Base-by-base conservation (phyloP, 805 yeast species). In the Grigorovia transvaalensis region DNA sequence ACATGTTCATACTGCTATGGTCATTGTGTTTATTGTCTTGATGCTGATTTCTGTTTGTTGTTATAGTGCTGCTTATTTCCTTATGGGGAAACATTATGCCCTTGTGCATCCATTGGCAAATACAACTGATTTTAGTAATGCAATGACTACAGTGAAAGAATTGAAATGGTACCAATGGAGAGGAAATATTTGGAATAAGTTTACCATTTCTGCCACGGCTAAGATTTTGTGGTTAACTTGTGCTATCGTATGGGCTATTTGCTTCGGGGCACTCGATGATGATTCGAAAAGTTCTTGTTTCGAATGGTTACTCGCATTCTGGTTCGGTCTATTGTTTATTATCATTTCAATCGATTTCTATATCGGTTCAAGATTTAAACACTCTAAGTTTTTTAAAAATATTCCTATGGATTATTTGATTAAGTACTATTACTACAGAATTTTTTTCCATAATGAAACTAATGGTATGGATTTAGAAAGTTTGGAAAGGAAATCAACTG, bases 251-350 rank as follows among this genome's bases (percentile, higher is more conserved):
- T 75, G 86, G 62, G 96, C 91, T 2, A 67, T 84, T 27, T 74
- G 79, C 35, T 91, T 88, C 57, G 88, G 80, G n/a, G 74, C 66
- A 2, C 62, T 69, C 49, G 60, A 69, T 8, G 61, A 69, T 42
- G 71, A 76, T 56, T 77, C 76, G 3, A 71, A 75, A 35, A 74
- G 82, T 44, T 89, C 89, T 0, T 71, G 74, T 19, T 80, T 85
- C 63, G 98, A 91, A 68, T 91, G 98, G 98, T 63, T 82, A 2
- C 68, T 90, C 45, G 82, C 91, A n/a, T 90, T 82, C 68, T 82
- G 87, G 81, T 90, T 85, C 63, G 93, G 95, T 2, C 59, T 83
- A 38, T 72, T 85, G 54, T 77, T 83, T 56, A 62, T 83, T 4
- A 69, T 82, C 52, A 74, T 90, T 65, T 71, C 85, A 1, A 74